Evolutionary conservation across 306 rosid genomes (phyloP), one percentile per base, ranked within the genome.

Genomic region (Prunus campanulata): DNA sequence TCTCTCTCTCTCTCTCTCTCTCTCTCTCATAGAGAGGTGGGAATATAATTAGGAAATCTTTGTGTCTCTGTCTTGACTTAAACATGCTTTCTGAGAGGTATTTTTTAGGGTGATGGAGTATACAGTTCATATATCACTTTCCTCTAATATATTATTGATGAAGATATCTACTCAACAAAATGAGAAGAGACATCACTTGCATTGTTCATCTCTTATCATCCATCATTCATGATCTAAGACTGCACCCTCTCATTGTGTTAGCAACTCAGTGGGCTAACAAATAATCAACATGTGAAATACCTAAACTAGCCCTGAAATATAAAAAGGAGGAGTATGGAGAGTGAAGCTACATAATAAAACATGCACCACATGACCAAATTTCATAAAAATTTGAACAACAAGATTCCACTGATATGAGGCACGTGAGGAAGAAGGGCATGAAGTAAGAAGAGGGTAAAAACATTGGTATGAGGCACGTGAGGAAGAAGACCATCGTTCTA

Each of bases 41-140:
- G 72, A 65, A 71, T 15, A 68, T 68, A 14, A 68, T 70, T 52
- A 49, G 59, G 42, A 77, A 77, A 70, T 62, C 32, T 59, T 18
- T 19, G 63, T 39, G 66, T 74, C 71, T 68, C 47, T 52, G 64
- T 80, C 66, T 68, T 81, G 79, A 74, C 83, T 80, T 74, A 48
- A 60, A 51, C 79, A 50, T 68, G 83, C 79, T 74, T 74, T 80
- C 18, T 27, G 59, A 12, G 59, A 68, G 57, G 70, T 12, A 59
- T 67, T 68, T 51, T 66, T 42, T 35, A 68, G 56, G 60, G 49
- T 49, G 79, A 73, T 67, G 69, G 69, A 72, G 51, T 51, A 52
- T 66, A 66, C 78, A 32, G 27, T 75, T 32, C 22, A 49, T 25
- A 22, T 57, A 57, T 22, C 63, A 57, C 63, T 20, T 56, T 56